These are phyloP conservation scores for Pyrus bretschneideri DNA, from an alignment of 306 rosid genomes.

Conservation along the genomic window DNA sequence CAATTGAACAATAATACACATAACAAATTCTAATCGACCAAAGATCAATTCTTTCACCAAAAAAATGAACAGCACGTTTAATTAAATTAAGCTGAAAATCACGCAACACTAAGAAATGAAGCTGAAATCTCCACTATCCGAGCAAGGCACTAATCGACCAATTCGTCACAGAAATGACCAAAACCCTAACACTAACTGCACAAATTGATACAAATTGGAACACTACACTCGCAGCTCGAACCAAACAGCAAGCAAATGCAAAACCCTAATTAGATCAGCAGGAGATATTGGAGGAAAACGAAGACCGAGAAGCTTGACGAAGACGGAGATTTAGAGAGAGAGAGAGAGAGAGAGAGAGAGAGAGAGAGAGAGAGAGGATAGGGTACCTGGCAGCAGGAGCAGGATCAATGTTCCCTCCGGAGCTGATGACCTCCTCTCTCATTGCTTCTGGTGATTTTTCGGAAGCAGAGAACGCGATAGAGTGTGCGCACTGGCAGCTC, in stretches of 20 bases:
- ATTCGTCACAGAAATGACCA: slow-evolving; percentile 6
- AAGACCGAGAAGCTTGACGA: not conserved
- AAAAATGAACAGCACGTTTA: no score
- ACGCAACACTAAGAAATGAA: not conserved
- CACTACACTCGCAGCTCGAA: not conserved
- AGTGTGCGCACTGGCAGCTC: not conserved
- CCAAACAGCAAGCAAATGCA: slow-evolving; percentile 4
- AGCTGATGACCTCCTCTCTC: slow-evolving; percentile 98
- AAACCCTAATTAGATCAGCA: slow-evolving; percentile 29
- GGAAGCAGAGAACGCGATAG: not conserved
- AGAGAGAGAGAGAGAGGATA: not conserved
- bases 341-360: no score
- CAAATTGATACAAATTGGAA: not conserved
- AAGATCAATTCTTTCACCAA: not conserved
- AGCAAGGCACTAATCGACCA: not conserved
- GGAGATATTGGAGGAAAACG: slow-evolving; percentile 9
- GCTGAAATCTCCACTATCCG: not conserved
- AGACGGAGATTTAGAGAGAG: slow-evolving; percentile 9
- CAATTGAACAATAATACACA: not conserved
- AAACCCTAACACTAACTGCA: not conserved
- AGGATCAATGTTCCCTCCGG: slow-evolving; percentile 79
- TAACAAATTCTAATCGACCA: not conserved
- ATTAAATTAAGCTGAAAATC: not conserved
- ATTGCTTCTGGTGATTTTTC: slow-evolving; percentile 13
- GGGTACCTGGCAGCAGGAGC: slow-evolving; percentile 86